Evolutionary conservation across 768 basidiomycete species (phyloP), one percentile per base, ranked within the genome.

Genomic region (Tricholoma hemisulphureum): DNA sequence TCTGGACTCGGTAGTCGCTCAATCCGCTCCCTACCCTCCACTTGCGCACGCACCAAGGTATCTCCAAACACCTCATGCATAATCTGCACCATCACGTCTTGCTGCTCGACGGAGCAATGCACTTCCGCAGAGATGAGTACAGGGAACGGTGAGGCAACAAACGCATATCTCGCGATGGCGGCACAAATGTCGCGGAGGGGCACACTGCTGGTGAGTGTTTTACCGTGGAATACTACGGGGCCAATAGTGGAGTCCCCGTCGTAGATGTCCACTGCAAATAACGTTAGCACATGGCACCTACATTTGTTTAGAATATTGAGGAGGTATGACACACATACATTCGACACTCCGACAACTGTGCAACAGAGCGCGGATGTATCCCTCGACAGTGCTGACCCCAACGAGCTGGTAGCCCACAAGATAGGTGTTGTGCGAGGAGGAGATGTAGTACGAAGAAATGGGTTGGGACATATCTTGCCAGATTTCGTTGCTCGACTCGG

Each of bases 271-370:
- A 98, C 95, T 98, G 35, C 32, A 55, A 57, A 16, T 43, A 29
- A 23, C 18, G 9, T 24, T 41, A 21, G 39, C n/a, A 0, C 16
- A 26, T 52, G 23, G 11, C 32, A 13, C 14, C 8, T 29, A 4
- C 13, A 14, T 5, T 20, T 23, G 14, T 5, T 31, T 28, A n/a
- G 16, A 28, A 49, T 46, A 26, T 26, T 5, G 24, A 46, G n/a
- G 14, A 53, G n/a, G n/a, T n/a, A 34, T 8, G 8, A 20, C 14
- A 21, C 37, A 81, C 89, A 62, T 64, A 95, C 95, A 71, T 72
- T 98, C 95, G 26, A 98, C 95, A 56, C 91, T 93, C n/a, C 95
- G 83, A 69, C 95, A 96, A 32, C 92, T 85, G 51, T 90, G 91
- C 39, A 97, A 77, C 37, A 98, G 75, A 1, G 95, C 95, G 0